Base-by-base conservation (phyloP, 1,284 basidiomycete species). In the Boletus hoseneyae region DNA sequence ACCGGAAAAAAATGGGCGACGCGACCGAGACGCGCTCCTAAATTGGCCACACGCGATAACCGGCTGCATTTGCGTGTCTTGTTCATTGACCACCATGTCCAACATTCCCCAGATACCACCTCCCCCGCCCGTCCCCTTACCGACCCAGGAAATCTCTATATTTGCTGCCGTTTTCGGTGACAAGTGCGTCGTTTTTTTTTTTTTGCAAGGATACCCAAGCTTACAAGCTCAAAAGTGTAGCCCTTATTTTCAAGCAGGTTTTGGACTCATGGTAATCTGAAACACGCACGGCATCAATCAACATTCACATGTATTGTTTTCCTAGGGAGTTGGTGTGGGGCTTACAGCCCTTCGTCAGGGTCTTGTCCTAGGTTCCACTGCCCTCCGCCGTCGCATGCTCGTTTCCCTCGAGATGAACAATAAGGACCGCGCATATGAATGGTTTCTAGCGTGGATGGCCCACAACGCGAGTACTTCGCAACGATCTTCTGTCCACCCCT, bases 361-460 rank as follows among this genome's bases (percentile, higher is more conserved):
- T 27, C 63, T 84, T 18, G 80, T 86, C 10, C 71, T 91, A 15
- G 87, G 84, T 16, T 80, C 87, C 6, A 83, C 80, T 4, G 78
- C 88, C 30, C 83, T 95, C 37, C 93, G 91, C 51, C 79, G 97
- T 21, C 83, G 96, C 29, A 78, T 99, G 74, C 84, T 99, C 44
- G 94, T 99, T 38, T 89, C 93, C 6, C 82, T 99, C 42, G 97
- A 99, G 72, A 94, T 99, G 59, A 93, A 92, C 45, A 97, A 95
- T 61, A 93, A 95, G 64, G 97, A 99, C 67, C 85, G 82, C 25
- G 80, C 95, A 3, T 98, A 99, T 68, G 88, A 93, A 33, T 99
- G 97, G 95, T 96, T 99, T 68, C 82, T 99, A 27, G 79, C 90
- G 54, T 99, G 97, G 97, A 93, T 99, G 90, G 85, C 93, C 3